These are phyloP conservation scores for Colletotrichum eremochloae DNA, from an alignment of 2,329 filamentous ascomycete species.

Conservation along the genomic window DNA sequence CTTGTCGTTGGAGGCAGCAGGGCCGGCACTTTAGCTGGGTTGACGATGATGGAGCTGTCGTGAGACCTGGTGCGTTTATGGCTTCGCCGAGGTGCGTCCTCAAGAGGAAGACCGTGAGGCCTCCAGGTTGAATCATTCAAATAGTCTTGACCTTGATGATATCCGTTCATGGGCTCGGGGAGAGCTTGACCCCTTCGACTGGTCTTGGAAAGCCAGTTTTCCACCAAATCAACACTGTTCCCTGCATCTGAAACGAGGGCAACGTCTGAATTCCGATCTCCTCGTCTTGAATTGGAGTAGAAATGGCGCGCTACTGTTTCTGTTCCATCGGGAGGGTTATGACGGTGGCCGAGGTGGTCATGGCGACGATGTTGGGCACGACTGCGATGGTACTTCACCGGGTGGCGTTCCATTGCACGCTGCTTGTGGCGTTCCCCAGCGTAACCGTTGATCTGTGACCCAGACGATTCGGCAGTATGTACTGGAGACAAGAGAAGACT, in stretches of 20 bases:
- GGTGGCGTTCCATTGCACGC: conserved; percentile 13
- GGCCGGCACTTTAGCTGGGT: conserved; percentile 14
- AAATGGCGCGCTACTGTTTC: too few species aligned
- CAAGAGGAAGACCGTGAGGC: conserved; percentile 14
- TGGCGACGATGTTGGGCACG: not conserved
- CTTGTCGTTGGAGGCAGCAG: not conserved
- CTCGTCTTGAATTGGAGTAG: not conserved
- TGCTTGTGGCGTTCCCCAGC: not conserved
- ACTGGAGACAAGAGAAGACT: too few species aligned
- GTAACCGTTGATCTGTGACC: too few species aligned
- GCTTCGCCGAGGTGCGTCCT: not conserved
- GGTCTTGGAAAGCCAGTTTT: conserved; percentile 33
- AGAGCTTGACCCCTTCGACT: conserved; percentile 11
- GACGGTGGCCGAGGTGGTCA: not conserved
- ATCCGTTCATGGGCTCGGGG: not conserved
- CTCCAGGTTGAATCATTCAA: conserved; percentile 4
- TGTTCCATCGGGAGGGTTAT: not conserved
- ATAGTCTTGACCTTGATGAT: not conserved
- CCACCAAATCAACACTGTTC: conserved; percentile 10
- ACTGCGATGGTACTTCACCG: not conserved
- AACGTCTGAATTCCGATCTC: not conserved
- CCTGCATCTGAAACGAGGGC: not conserved
- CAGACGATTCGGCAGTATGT: not conserved
- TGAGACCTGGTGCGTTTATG: conserved; percentile 27
- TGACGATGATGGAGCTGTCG: conserved; percentile 43